Conservation (phyloP, 768 basidiomycete genomes). For the Trametopsis cervina region DNA sequence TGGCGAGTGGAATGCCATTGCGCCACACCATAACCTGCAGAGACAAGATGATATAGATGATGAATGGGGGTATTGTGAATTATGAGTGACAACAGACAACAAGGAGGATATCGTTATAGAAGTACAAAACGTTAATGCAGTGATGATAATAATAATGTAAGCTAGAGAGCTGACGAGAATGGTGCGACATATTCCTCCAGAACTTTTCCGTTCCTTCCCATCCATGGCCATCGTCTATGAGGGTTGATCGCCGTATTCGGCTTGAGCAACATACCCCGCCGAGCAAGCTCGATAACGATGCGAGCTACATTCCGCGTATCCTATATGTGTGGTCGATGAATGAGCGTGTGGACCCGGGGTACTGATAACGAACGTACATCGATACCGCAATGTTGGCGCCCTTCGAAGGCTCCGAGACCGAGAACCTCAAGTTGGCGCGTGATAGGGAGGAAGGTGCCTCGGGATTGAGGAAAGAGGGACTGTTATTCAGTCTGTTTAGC, state of each 20-base stretch:
- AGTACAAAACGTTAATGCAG: neutral
- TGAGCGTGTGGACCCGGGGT: constrained; percentile 1
- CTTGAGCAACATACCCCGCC: constrained; percentile 56
- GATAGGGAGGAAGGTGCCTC: constrained; percentile 49
- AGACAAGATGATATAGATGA: too few species aligned
- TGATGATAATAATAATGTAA: neutral
- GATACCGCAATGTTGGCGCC: constrained; percentile 82
- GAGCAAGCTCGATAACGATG: constrained; percentile 72
- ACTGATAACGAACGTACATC: constrained; percentile 55
- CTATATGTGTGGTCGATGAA: constrained; percentile 29
- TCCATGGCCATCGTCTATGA: constrained; percentile 74
- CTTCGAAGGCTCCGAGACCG: constrained; percentile 67
- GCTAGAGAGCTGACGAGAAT: constrained; percentile 3
- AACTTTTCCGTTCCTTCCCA: constrained; percentile 70
- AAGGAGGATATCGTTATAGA: neutral
- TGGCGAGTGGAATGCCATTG: neutral
- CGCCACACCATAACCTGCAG: too few species aligned
- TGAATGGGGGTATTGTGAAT: too few species aligned
- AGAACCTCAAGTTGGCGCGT: constrained; percentile 70
- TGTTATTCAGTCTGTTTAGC: constrained; percentile 11
- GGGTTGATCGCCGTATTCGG: constrained; percentile 70
- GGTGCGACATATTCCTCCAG: constrained; percentile 35
- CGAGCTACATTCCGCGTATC: constrained; percentile 87
- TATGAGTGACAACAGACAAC: neutral
- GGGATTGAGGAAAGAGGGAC: constrained; percentile 15